Evolutionary conservation across 1,284 basidiomycete genomes (phyloP).

Genomic region (Cutaneotrichosporon sp.): DNA sequence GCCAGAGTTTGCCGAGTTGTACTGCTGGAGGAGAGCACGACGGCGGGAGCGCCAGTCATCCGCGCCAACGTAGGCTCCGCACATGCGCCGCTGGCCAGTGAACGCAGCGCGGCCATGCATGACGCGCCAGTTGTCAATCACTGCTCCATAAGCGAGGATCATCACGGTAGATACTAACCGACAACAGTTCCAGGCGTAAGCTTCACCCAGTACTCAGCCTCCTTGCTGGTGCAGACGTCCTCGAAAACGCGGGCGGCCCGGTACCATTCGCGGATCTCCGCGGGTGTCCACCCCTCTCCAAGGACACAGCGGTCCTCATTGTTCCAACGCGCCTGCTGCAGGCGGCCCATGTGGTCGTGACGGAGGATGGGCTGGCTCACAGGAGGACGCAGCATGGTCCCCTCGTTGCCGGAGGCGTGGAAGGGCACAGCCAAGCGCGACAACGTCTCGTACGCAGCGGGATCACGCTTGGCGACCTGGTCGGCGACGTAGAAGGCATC

Average conservation of each 20-base stretch:
- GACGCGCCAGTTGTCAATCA: conserved; percentile 92
- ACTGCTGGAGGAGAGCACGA: conserved; percentile 58
- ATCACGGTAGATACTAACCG: conserved; percentile 62
- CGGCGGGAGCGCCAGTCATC: conserved; percentile 84
- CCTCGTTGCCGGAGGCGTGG: conserved; percentile 82
- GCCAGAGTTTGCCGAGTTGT: not conserved
- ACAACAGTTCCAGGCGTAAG: conserved; percentile 81
- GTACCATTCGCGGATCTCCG: conserved; percentile 76
- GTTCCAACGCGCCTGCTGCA: conserved; percentile 87
- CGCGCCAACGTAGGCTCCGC: conserved; percentile 90
- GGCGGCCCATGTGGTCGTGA: conserved; percentile 66
- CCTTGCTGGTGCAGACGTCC: conserved; percentile 68
- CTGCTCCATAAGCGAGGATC: conserved; percentile 52
- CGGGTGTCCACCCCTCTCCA: conserved; percentile 59
- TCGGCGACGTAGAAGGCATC: conserved; percentile 93
- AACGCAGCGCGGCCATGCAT: conserved; percentile 91
- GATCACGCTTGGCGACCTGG: conserved; percentile 71
- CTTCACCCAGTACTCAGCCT: conserved; percentile 90
- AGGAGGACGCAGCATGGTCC: conserved; percentile 66
- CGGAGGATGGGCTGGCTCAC: conserved; percentile 60
- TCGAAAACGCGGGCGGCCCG: conserved; percentile 80
- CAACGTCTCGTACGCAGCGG: conserved; percentile 71
- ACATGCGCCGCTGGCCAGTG: conserved; percentile 84
- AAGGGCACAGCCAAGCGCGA: conserved; percentile 71
- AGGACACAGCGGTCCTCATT: conserved; percentile 89